Evolutionary conservation across 2,329 filamentous ascomycete species (phyloP).

Genomic region (Epichloe elymi): DNA sequence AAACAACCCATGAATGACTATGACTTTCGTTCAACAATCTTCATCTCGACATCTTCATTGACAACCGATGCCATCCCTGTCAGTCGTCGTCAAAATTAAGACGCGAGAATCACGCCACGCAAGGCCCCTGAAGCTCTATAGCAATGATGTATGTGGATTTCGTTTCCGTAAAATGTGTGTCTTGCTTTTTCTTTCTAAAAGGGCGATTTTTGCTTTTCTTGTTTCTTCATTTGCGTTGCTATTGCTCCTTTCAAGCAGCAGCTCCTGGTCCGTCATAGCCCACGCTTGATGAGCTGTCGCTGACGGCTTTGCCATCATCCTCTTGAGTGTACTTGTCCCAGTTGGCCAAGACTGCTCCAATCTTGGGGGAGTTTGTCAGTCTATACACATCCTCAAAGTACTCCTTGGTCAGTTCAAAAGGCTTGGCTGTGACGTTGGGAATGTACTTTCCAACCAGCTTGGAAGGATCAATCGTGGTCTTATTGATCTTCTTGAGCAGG

Average conservation of each 20-base stretch:
- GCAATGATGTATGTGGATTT: not conserved
- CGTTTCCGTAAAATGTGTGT: not conserved
- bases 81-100: conserved; percentile 5
- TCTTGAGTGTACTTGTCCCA: conserved; percentile 59
- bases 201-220: not conserved
- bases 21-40: not conserved
- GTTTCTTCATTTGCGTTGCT: not conserved
- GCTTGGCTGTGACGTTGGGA: conserved; percentile 91
- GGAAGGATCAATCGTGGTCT: conserved; percentile 92
- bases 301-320: conserved; percentile 26
- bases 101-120: not conserved
- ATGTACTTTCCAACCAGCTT: conserved; percentile 99
- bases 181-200: not conserved
- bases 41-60: conserved; percentile 1
- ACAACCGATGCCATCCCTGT: conserved; percentile 8
- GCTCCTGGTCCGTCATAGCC: conserved; percentile 28
- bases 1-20: not conserved
- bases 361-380: conserved; percentile 74
- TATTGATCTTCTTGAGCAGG: conserved; percentile 99
- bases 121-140: conserved; percentile 1
- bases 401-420: conserved; percentile 92
- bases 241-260: conserved; percentile 23
- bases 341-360: conserved; percentile 72
- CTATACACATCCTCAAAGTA: conserved; percentile 99
- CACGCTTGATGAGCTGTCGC: conserved; percentile 26